phyloP scores from a whole-genome alignment of 2,329 filamentous ascomycete species.

The Tolypocladium amazonense region DNA sequence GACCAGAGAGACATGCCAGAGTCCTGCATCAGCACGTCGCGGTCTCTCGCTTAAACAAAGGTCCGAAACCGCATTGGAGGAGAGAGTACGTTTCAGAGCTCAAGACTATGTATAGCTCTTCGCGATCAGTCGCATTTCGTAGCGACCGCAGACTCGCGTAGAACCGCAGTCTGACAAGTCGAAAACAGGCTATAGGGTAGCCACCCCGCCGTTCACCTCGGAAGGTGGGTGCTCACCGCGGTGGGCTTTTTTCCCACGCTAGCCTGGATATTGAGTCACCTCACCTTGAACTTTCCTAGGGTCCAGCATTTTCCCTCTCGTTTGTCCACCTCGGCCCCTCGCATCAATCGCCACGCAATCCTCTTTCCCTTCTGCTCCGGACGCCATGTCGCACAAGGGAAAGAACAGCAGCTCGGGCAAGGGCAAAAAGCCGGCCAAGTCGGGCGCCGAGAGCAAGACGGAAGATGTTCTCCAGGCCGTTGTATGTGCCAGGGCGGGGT shows the following conservation, averaged over 20 bases:
- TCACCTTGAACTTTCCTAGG: conserved; percentile 9
- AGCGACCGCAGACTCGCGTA: too few relatives aligned
- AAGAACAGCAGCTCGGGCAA: conserved; percentile 31
- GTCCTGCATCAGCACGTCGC: not conserved
- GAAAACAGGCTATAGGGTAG: conserved; percentile 6
- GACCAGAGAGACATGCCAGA: too few relatives aligned
- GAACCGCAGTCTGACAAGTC: too few relatives aligned
- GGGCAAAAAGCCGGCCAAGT: conserved; percentile 42
- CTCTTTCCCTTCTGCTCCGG: not conserved
- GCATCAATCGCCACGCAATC: conserved; percentile 7
- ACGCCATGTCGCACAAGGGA: conserved; percentile 35
- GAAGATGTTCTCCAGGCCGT: conserved; percentile 50
- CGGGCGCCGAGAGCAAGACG: conserved; percentile 41
- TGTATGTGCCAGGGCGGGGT: conserved; percentile 28
- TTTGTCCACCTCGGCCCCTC: conserved; percentile 6
- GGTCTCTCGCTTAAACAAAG: not conserved
- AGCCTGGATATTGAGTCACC: conserved; percentile 18
- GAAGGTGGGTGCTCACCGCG: conserved; percentile 11
- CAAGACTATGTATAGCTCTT: too few relatives aligned
- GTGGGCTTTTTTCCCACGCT: conserved; percentile 13
- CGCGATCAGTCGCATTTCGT: too few relatives aligned
- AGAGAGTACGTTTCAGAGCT: not conserved
- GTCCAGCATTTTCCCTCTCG: not conserved
- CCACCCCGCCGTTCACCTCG: not conserved
- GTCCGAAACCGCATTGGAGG: not conserved